Base-by-base conservation (phyloP, 2,329 filamentous ascomycete genomes). In the Beauveria bassiana region DNA sequence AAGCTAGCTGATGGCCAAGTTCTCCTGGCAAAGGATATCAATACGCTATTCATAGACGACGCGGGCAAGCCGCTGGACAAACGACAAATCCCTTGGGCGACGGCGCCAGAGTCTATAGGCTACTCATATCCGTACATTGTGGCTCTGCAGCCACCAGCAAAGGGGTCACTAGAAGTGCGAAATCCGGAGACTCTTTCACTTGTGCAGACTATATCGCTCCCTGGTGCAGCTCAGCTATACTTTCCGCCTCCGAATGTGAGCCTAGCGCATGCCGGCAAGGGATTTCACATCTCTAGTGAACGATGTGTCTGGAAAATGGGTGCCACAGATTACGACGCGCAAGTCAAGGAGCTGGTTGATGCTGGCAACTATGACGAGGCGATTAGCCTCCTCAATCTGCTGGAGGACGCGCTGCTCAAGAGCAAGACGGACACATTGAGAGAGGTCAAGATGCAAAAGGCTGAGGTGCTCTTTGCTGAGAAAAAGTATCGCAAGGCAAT, bases 61-160 rank as follows among this genome's bases (percentile, higher is more conserved):
- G 82, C 91, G 34, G 95, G 93, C 5, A 93, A 91, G 66, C 83
- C 92, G 0, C 72, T 96, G 40, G 88, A 93, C 50, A 91, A 90
- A 73, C 82, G 89, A 61, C 93, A 98, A 71, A 87, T 99, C n/a
- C 92, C 92, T 1, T 99, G 95, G 95, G 84, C 87, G 47, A 80
- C 85, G 40, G 91, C 93, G 1, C 96, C 95, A 1, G 93, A 97
- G 68, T 88, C 88, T 61, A 87, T 99, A 63, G 95, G 93, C 24
- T 99, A 97, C 73, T 97, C 93, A 24, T 99, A 99, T 72, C 95
- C 95, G 0, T 99, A 97, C 71, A 87, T 99, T 61, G 79, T 99
- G 54, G 90, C 92, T 10, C 78, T 99, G 16, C 92, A 96, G 70
- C 81, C 91, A 8, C 86, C 91, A 0, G 82, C 89, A 1, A 96